Percentiles rank a stretch among this genome's conserved stretches.
Evolutionary conservation across 306 rosid species (phyloP).

Genomic region (Arachis stenosperma): DNA sequence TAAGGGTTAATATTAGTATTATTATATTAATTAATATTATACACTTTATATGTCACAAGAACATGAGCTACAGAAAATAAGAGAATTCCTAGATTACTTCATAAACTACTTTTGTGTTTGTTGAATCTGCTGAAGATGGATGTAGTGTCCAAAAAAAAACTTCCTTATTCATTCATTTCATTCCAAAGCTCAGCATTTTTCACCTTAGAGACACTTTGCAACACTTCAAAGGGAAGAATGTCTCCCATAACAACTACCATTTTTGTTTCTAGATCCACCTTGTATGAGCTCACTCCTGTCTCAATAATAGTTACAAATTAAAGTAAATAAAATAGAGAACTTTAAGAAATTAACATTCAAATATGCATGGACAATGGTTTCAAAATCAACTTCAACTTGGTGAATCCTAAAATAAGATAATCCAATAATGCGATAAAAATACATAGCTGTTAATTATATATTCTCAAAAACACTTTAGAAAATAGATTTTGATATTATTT

Average conservation of each 20-base stretch:
- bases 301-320: background rate
- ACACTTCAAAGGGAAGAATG: slow-evolving; percentile 80
- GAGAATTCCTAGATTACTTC: slow-evolving; percentile 36
- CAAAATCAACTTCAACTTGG: too few relatives aligned
- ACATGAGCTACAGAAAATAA: slow-evolving; percentile 28
- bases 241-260: slow-evolving; percentile 87
- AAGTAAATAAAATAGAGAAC: slow-evolving; percentile 9
- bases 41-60: slow-evolving; percentile 10
- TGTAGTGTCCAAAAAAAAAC: slow-evolving; percentile 25
- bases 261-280: slow-evolving; percentile 78
- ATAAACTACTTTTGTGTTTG: background rate
- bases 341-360: too few relatives aligned
- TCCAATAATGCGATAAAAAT: too few relatives aligned
- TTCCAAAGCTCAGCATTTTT: slow-evolving; percentile 76
- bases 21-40: slow-evolving; percentile 27
- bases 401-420: too few relatives aligned
- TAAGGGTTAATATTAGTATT: background rate
- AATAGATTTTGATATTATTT: too few relatives aligned
- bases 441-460: too few relatives aligned
- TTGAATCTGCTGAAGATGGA: slow-evolving; percentile 34
- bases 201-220: slow-evolving; percentile 82
- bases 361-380: too few relatives aligned
- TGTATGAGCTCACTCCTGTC: slow-evolving; percentile 80
- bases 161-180: slow-evolving; percentile 4
- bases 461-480: too few relatives aligned